Base-by-base conservation (phyloP, 2,329 filamentous ascomycete species). In the Cladorrhinum sp. region DNA sequence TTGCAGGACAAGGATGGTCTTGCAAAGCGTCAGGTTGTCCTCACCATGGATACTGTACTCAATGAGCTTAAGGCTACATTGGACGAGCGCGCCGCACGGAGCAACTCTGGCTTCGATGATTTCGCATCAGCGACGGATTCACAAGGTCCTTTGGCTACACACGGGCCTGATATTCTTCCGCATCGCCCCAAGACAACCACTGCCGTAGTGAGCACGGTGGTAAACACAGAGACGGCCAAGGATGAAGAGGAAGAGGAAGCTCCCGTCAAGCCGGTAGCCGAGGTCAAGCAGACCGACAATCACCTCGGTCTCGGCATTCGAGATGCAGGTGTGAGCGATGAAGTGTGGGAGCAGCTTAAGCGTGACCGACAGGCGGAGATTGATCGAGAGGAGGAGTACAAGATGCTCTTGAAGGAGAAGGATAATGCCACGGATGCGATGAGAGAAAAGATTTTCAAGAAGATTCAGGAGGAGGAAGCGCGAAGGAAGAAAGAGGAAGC, bases 281-380 rank as follows among this genome's bases (percentile, higher is more conserved):
- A 36, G 32, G 29, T 27, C 16, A 24, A 61, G 8, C 20, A 49
- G 9, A 12, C 29, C 1, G 13, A 48, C 29, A 50, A 27, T 9
- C 16, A 13, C 20, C 9, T 18, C 6, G 18, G 36, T 3, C 55
- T 10, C 18, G 50, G 61, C 1, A 60, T 66, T 3, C 78, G 86
- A 12, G 87, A 90, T 61, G 70, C 76, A 0, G 82, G 82, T 0
- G 85, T 90, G 0, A 80, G 77, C 3, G 85, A 89, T 52, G 81
- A 73, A 5, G 73, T 84, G 1, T 90, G 87, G 87, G 72, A 79
- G 1, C 82, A 87, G 65, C 80, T 90, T 0, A 77, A 85, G 61
- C 66, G 61, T 1, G 83, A 88, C 70, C 75, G 71, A 20, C 63
- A 71, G 22, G 75, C 74, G 0, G 76, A 77, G 32, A 62, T 72